Evolutionary conservation across 78 protist genomes (phyloP).

Genomic region (Chrysochromulina tobinii): DNA sequence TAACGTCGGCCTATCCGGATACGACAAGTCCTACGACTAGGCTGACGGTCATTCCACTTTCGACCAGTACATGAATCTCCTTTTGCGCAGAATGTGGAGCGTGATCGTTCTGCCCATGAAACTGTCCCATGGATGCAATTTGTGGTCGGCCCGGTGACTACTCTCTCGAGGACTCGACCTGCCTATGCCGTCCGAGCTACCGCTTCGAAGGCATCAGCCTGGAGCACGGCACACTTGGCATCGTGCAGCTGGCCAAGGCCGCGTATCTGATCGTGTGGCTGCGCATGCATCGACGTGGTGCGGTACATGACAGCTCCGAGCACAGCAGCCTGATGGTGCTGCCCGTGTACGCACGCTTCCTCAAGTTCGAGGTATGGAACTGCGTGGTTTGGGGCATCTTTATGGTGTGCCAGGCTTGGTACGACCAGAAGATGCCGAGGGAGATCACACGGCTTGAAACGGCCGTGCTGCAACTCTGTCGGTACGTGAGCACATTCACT

Average conservation of each 20-base stretch:
- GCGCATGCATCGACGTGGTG: background rate
- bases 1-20: too few species aligned
- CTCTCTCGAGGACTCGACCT: background rate
- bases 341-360: background rate
- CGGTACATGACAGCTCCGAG: background rate
- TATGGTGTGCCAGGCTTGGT: background rate
- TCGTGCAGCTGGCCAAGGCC: background rate
- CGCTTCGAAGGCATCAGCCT: background rate
- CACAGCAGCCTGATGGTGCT: background rate
- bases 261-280: background rate
- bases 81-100: too few species aligned
- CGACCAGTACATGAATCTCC: too few species aligned
- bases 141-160: too few species aligned
- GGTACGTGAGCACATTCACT: background rate
- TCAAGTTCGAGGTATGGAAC: background rate
- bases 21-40: too few species aligned
- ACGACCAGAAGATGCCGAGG: background rate
- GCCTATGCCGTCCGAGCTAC: too few species aligned
- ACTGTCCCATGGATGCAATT: too few species aligned
- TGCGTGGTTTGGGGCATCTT: background rate
- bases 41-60: too few species aligned
- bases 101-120: too few species aligned
- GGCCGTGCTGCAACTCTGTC: background rate
- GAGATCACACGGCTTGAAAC: background rate
- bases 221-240: background rate